phyloP scores from a whole-genome alignment of 1,139 yeast genomes.

The Eremothecium coryli region DNA sequence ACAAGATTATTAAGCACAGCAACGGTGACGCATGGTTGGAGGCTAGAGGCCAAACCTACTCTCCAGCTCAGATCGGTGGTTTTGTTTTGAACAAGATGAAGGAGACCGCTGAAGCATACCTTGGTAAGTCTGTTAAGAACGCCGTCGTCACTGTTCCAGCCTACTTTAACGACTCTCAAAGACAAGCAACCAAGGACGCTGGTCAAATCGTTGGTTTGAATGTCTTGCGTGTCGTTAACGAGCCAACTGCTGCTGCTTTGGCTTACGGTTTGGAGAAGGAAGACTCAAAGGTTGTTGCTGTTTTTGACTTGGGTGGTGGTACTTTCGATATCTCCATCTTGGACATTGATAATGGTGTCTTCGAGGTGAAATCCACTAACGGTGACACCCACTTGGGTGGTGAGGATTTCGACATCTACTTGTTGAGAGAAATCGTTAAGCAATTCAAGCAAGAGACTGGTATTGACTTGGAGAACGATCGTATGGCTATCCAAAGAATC shows the following conservation, averaged over 20 bases:
- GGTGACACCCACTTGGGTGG: slow-evolving; percentile 99
- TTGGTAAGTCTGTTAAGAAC: slow-evolving; percentile 74
- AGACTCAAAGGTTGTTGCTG: slow-evolving; percentile 81
- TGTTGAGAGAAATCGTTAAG: slow-evolving; percentile 83
- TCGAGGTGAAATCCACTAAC: slow-evolving; percentile 95
- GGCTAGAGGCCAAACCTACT: slow-evolving; percentile 86
- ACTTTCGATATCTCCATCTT: slow-evolving; percentile 94
- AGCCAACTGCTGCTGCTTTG: slow-evolving; percentile 97
- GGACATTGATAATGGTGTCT: slow-evolving; percentile 93
- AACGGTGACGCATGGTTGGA: slow-evolving; percentile 99
- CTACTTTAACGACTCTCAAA: slow-evolving; percentile 94
- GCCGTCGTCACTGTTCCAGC: slow-evolving; percentile 99
- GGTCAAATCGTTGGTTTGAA: slow-evolving; percentile 96
- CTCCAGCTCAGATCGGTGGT: slow-evolving; percentile 98
- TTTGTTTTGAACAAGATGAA: slow-evolving; percentile 86
- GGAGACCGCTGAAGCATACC: slow-evolving; percentile 90
- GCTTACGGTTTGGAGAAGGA: slow-evolving; percentile 94
- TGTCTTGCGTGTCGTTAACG: slow-evolving; percentile 95
- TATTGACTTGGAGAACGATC: slow-evolving; percentile 78
- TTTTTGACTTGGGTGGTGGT: slow-evolving; percentile 98
- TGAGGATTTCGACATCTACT: slow-evolving; percentile 84
- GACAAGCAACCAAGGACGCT: slow-evolving; percentile 98
- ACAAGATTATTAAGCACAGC: slow-evolving; percentile 89
- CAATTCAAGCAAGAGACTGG: slow-evolving; percentile 91
- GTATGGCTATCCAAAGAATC: slow-evolving; percentile 99